A percentile compares a stretch with the other conserved stretches of the same genome.
phyloP scores from a whole-genome alignment of 176 grass and related monocot species.

The Stipa capillata region DNA sequence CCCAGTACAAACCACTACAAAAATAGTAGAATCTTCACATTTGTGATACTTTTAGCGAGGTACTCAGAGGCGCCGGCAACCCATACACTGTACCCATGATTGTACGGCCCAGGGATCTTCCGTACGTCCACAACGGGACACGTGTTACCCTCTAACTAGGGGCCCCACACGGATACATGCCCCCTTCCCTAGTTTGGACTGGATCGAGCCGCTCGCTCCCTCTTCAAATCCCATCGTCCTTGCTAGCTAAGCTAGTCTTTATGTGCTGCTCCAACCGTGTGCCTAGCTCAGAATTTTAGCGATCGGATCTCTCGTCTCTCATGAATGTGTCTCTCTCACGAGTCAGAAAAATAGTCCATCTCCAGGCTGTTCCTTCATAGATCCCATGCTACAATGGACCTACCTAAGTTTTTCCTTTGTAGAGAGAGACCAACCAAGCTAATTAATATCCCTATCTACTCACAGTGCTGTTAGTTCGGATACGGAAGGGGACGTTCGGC shows the following conservation, averaged over 20 bases:
- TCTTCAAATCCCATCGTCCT: not conserved
- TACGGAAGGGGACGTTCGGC: not conserved
- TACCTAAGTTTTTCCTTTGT: too few species aligned
- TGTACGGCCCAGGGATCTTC: constrained; percentile 2
- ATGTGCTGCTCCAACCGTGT: constrained; percentile 21
- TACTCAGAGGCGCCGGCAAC: too few species aligned
- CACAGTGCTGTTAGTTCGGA: not conserved
- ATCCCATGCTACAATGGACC: constrained; percentile 10
- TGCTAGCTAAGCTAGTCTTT: constrained; percentile 7
- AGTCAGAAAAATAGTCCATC: constrained; percentile 20
- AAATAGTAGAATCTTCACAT: too few species aligned
- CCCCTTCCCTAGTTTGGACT: constrained; percentile 19
- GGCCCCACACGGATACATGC: constrained; percentile 34
- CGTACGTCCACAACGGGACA: not conserved
- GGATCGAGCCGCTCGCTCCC: too few species aligned
- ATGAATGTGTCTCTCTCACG: constrained; percentile 16
- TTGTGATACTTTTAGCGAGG: too few species aligned
- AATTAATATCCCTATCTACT: not conserved
- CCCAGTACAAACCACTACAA: too few species aligned
- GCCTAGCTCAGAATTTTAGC: not conserved
- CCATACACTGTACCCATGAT: not conserved
- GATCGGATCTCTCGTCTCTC: constrained; percentile 24
- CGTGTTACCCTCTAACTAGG: not conserved
- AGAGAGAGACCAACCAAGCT: too few species aligned
- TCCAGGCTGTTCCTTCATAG: constrained; percentile 29